These are phyloP conservation scores for Suillus plorans DNA, from an alignment of 768 basidiomycete species.

Conservation along the genomic window DNA sequence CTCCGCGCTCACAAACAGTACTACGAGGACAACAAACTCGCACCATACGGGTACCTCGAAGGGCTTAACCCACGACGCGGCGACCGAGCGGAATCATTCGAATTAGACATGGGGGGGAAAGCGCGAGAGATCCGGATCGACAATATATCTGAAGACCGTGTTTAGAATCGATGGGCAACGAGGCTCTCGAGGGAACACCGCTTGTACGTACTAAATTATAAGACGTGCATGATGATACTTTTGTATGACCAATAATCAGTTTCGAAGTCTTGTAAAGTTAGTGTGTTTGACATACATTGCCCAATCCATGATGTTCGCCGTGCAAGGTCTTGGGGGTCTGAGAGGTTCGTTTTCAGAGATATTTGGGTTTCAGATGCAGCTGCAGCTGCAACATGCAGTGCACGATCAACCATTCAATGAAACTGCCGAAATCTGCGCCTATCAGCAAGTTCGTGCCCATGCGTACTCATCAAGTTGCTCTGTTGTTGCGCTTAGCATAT, in stretches of 20 bases:
- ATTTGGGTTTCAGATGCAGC: background rate
- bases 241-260: background rate
- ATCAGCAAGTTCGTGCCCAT: background rate
- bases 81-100: conserved; percentile 9
- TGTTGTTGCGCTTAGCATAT: background rate
- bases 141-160: conserved; percentile 2
- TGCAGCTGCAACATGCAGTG: background rate
- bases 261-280: background rate
- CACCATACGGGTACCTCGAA: conserved; percentile 19
- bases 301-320: background rate
- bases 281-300: background rate
- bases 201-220: background rate
- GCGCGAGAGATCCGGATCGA: background rate
- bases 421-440: background rate
- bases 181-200: background rate
- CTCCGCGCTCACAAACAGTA: conserved; percentile 24
- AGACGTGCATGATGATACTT: background rate
- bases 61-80: conserved; percentile 10
- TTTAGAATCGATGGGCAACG: conserved; percentile 7
- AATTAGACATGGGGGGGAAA: conserved; percentile 10
- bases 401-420: background rate
- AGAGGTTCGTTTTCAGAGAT: background rate
- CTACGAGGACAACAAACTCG: conserved; percentile 25
- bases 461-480: background rate
- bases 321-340: background rate